A percentile compares a stretch with the other conserved stretches of the same genome.
Conservation (phyloP, 169 alveolate genomes). For the Cryptosporidium xiaoi region DNA sequence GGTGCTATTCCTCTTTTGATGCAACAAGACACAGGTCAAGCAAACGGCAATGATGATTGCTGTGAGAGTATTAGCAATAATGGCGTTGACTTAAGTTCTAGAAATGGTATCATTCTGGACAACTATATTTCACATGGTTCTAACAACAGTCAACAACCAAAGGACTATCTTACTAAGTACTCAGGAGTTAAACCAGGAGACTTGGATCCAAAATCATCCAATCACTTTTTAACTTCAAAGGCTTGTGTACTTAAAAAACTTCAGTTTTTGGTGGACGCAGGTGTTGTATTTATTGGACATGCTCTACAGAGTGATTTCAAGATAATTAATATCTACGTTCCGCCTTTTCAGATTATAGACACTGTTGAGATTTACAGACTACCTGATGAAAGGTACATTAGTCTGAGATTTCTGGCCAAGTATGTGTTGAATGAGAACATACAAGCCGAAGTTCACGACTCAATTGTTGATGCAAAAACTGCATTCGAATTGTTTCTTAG, state of each 20-base stretch:
- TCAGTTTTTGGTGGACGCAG: constrained; percentile 82
- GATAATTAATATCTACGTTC: constrained; percentile 84
- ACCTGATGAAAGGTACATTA: constrained; percentile 82
- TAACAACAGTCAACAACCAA: constrained; percentile 77
- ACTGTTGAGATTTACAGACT: constrained; percentile 84
- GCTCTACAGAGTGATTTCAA: constrained; percentile 84
- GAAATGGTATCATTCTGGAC: constrained; percentile 76
- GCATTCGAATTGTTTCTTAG: constrained; percentile 79
- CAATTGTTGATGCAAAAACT: constrained; percentile 85
- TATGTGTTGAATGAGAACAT: constrained; percentile 78
- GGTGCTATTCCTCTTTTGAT: constrained; percentile 3
- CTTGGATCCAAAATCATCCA: constrained; percentile 81
- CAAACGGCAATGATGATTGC: neutral
- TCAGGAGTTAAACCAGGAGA: constrained; percentile 86
- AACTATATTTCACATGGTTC: constrained; percentile 82
- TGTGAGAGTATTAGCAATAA: neutral
- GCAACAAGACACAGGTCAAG: too few relatives aligned
- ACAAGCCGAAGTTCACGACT: constrained; percentile 83
- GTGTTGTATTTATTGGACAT: constrained; percentile 82
- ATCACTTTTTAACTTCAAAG: constrained; percentile 83
- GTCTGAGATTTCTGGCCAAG: constrained; percentile 83
- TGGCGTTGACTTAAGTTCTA: neutral
- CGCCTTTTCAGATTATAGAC: constrained; percentile 81
- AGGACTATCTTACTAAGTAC: constrained; percentile 84
- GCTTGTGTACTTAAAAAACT: constrained; percentile 80